These are phyloP conservation scores for Corallochytrium limacisporum DNA, from an alignment of 78 protist species.

Conservation along the genomic window DNA sequence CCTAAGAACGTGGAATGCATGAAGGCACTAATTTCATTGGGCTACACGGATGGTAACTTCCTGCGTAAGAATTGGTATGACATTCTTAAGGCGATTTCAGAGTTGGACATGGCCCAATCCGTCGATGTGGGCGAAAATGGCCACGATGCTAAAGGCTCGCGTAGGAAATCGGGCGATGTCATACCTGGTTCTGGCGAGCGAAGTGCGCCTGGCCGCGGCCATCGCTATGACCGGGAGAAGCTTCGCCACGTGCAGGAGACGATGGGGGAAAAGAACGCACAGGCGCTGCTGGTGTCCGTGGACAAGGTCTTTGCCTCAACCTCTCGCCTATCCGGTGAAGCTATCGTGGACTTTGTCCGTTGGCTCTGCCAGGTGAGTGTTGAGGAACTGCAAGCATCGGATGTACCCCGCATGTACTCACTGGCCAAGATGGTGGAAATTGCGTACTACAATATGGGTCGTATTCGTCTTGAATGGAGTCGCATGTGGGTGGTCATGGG, in stretches of 20 bases:
- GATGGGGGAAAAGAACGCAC: not conserved
- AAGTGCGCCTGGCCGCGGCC: not conserved
- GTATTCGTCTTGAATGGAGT: conserved; percentile 87
- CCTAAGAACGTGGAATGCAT: too few relatives aligned
- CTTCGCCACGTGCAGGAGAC: not conserved
- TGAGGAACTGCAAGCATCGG: conserved; percentile 54
- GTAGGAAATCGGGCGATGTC: not conserved
- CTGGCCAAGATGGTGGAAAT: conserved; percentile 74
- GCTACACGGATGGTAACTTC: conserved; percentile 55
- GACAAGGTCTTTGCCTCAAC: conserved; percentile 23
- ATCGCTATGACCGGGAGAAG: not conserved
- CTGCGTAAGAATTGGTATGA: conserved; percentile 65
- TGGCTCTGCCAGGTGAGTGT: conserved; percentile 47
- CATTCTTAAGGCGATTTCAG: conserved; percentile 53
- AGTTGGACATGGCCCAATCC: conserved; percentile 40
- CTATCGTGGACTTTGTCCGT: conserved; percentile 73
- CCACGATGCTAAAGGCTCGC: too few relatives aligned
- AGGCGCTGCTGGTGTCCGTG: conserved; percentile 2
- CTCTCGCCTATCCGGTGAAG: conserved; percentile 9
- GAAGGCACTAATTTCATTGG: not conserved
- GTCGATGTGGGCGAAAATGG: too few relatives aligned
- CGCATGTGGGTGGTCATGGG: conserved; percentile 67
- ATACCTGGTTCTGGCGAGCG: not conserved
- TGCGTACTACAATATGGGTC: conserved; percentile 73
- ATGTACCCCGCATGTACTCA: conserved; percentile 62